A percentile compares a stretch with the other conserved stretches of the same genome.
phyloP scores from a whole-genome alignment of 371 early-diverging fungal species.

The Mucor sp. region DNA sequence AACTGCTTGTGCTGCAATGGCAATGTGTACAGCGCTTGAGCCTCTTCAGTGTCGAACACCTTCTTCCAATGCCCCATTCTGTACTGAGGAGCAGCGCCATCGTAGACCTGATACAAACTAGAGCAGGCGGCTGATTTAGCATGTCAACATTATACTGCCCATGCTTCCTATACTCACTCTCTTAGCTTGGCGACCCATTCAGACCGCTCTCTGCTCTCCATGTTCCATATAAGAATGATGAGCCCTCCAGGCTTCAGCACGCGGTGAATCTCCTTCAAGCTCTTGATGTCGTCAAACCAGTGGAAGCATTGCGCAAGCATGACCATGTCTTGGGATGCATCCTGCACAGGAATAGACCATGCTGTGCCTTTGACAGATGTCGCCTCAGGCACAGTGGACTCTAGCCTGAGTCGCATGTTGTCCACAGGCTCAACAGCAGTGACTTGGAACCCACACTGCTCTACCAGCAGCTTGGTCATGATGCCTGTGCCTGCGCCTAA shows the following conservation, averaged over 20 bases:
- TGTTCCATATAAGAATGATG: conserved; percentile 52
- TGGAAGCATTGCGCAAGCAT: conserved; percentile 61
- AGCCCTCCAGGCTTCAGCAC: conserved; percentile 49
- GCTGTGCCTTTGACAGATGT: conserved; percentile 43
- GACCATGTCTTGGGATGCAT: conserved; percentile 44
- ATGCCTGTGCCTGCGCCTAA: conserved; percentile 55
- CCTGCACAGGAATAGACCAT: conserved; percentile 43
- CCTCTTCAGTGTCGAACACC: conserved; percentile 34
- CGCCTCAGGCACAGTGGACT: conserved; percentile 24
- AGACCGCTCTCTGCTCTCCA: conserved; percentile 42
- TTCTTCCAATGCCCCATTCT: conserved; percentile 39
- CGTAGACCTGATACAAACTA: conserved; percentile 40
- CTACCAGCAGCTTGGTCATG: conserved; percentile 36
- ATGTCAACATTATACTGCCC: no score
- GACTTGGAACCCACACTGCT: conserved; percentile 20
- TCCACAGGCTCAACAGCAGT: conserved; percentile 55
- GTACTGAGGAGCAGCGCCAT: conserved; percentile 39
- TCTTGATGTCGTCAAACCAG: conserved; percentile 55
- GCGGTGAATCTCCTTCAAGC: conserved; percentile 50
- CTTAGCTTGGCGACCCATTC: conserved; percentile 42
- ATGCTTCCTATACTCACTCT: conserved; percentile 21
- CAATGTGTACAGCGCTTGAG: conserved; percentile 19
- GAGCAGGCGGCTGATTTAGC: background rate
- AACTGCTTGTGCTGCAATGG: conserved; percentile 31
- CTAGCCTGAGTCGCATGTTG: conserved; percentile 44